Conservation (phyloP, 371 early-diverging fungal species). For the Mortierella sp. region DNA sequence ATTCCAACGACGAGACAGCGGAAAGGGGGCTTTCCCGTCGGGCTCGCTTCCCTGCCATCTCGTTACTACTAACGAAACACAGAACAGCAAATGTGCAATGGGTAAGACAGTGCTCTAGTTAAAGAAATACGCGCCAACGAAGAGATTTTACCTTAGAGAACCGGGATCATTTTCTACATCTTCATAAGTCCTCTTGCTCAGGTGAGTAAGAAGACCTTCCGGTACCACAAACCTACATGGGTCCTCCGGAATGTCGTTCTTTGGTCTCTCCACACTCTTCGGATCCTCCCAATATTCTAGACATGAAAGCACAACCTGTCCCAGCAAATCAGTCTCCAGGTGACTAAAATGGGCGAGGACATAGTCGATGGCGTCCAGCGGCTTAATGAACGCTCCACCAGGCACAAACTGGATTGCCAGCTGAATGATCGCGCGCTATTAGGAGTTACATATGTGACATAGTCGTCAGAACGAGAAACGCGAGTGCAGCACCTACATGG, state of each 20-base stretch:
- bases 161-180: slow-evolving; percentile 2
- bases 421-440: slow-evolving; percentile 14
- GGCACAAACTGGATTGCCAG: not conserved
- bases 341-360: slow-evolving; percentile 20
- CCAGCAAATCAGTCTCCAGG: slow-evolving; percentile 23
- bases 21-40: slow-evolving; percentile 7
- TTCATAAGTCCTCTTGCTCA: slow-evolving; percentile 5
- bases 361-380: slow-evolving; percentile 14
- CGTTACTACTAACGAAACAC: not conserved
- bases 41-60: slow-evolving; percentile 19
- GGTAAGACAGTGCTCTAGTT: not conserved
- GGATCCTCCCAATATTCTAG: slow-evolving; percentile 9
- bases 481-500: too few species aligned
- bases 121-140: not conserved
- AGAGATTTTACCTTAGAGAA: not conserved
- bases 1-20: slow-evolving; percentile 15
- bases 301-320: slow-evolving; percentile 3
- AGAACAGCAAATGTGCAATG: not conserved
- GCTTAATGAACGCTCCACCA: slow-evolving; percentile 17
- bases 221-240: too few species aligned
- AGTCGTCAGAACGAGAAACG: too few species aligned
- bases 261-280: not conserved
- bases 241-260: not conserved
- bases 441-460: not conserved
- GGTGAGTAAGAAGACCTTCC: not conserved